These are phyloP conservation scores for Botrytis cinerea DNA, from an alignment of 2,329 filamentous ascomycete species.

Conservation along the genomic window DNA sequence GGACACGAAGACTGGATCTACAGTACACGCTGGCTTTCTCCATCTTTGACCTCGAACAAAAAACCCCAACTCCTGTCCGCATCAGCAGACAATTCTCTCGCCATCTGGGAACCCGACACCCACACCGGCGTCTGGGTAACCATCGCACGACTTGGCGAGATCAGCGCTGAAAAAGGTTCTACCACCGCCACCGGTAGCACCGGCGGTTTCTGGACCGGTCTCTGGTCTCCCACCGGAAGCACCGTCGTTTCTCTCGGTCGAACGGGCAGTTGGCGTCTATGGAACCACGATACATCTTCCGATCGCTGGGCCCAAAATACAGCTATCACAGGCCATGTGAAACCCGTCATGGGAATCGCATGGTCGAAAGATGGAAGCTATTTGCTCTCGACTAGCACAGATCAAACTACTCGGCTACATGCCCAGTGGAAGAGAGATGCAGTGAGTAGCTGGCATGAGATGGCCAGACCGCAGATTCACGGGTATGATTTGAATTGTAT, in stretches of 20 bases:
- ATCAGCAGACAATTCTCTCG: constrained; percentile 92
- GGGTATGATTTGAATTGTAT: constrained; percentile 98
- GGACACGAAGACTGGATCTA: constrained; percentile 99
- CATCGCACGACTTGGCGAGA: constrained; percentile 81
- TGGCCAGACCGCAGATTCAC: constrained; percentile 93
- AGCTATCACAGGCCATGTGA: constrained; percentile 81
- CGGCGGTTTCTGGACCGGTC: constrained; percentile 92
- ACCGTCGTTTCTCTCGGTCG: constrained; percentile 81
- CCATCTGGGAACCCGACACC: constrained; percentile 86
- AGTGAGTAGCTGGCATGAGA: constrained; percentile 82
- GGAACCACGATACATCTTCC: constrained; percentile 62
- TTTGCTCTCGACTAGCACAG: constrained; percentile 82
- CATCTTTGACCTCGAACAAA: constrained; percentile 33
- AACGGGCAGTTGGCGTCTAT: constrained; percentile 90
- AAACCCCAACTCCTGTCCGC: constrained; percentile 78
- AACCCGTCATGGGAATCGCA: constrained; percentile 75
- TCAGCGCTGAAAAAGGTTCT: constrained; percentile 91
- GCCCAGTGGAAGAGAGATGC: constrained; percentile 67
- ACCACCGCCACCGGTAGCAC: constrained; percentile 95
- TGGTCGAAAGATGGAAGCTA: constrained; percentile 85
- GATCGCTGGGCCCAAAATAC: constrained; percentile 76
- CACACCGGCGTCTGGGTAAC: constrained; percentile 91
- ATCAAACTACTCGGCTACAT: constrained; percentile 90
- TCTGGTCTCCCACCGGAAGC: constrained; percentile 80
- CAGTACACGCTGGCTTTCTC: constrained; percentile 57